Percentiles rank a stretch among this genome's conserved stretches.
phyloP scores from a whole-genome alignment of 345 rosid genomes.

The Eucalyptus grandis region DNA sequence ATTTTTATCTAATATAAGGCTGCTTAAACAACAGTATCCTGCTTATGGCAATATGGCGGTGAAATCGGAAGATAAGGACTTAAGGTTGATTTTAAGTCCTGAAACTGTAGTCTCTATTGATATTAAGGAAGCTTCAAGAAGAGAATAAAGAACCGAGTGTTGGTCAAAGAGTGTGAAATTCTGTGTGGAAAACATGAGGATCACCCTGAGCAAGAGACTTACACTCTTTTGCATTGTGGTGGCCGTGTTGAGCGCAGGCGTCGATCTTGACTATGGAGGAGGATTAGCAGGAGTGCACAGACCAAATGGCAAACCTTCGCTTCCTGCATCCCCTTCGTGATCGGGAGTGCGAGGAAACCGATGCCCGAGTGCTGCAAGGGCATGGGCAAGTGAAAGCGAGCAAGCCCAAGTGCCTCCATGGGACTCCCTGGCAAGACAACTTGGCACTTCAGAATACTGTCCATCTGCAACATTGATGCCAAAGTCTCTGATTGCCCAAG shows the following conservation, averaged over 20 bases:
- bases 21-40: background rate
- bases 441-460: background rate
- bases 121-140: background rate
- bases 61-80: background rate
- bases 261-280: background rate
- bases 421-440: background rate
- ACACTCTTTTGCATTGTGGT: background rate
- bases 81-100: background rate
- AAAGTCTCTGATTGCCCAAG: background rate
- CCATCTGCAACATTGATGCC: background rate
- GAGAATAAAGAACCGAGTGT: background rate
- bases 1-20: background rate
- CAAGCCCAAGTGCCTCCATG: background rate
- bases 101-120: background rate
- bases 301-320: background rate
- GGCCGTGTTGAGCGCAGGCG: background rate
- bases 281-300: background rate
- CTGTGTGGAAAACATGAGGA: background rate
- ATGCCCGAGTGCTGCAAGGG: background rate
- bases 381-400: background rate
- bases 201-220: background rate
- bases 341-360: fast-evolving
- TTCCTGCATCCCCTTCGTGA: background rate
- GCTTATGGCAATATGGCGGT: background rate
- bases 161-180: background rate